Conservation (phyloP, 345 rosid species). For the Aegle marmelos region DNA sequence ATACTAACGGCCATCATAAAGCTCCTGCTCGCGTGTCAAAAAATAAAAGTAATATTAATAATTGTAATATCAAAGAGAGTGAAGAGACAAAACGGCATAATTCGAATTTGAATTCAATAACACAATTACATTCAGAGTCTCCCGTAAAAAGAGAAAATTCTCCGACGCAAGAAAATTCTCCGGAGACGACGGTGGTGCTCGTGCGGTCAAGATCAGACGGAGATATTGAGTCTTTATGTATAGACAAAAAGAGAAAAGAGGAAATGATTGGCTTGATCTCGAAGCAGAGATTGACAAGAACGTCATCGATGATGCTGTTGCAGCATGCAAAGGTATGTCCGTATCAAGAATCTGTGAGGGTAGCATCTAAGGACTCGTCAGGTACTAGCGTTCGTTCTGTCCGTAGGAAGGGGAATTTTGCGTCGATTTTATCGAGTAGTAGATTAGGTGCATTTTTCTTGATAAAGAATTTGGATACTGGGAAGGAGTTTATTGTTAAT, state of each 20-base stretch:
- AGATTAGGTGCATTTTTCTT: slow-evolving; percentile 65
- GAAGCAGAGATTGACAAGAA: slow-evolving; percentile 66
- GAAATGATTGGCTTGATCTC: slow-evolving; percentile 53
- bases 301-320: slow-evolving; percentile 48
- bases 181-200: slow-evolving; percentile 37
- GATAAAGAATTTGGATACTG: slow-evolving; percentile 85
- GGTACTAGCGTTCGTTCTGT: background rate
- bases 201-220: slow-evolving; percentile 73
- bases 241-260: slow-evolving; percentile 56
- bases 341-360: slow-evolving; percentile 36
- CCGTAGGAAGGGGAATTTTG: slow-evolving; percentile 15
- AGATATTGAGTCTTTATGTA: slow-evolving; percentile 50
- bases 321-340: slow-evolving; percentile 36
- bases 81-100: slow-evolving; percentile 5
- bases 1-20: background rate
- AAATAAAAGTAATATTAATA: background rate
- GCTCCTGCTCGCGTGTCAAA: background rate
- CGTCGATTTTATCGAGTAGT: slow-evolving; percentile 32
- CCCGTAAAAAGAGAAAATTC: background rate
- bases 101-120: background rate
- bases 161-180: slow-evolving; percentile 13
- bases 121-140: background rate
- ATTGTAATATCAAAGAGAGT: background rate
- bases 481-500: slow-evolving; percentile 79
- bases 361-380: slow-evolving; percentile 22